Percentiles rank a stretch among this genome's conserved stretches.
phyloP scores from a whole-genome alignment of 768 basidiomycete species.

The Rhizopogon roseolus region DNA sequence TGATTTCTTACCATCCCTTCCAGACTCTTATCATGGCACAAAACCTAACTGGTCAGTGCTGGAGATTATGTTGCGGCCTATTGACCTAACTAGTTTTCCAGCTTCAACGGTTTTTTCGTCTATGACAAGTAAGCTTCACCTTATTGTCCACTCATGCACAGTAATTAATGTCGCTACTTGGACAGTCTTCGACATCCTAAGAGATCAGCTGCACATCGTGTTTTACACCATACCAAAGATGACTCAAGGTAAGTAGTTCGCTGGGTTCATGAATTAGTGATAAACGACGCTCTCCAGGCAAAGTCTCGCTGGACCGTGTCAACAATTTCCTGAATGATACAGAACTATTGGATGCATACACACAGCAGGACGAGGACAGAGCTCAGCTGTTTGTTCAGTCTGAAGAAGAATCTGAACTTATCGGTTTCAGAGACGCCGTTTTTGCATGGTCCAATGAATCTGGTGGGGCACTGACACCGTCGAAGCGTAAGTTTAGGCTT shows the following conservation, averaged over 20 bases:
- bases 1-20: not conserved
- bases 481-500: conserved; percentile 42
- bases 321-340: conserved; percentile 37
- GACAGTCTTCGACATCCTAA: conserved; percentile 57
- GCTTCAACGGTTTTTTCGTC: conserved; percentile 36
- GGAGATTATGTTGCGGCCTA: not conserved
- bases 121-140: conserved; percentile 21
- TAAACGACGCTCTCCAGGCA: conserved; percentile 30
- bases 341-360: conserved; percentile 9
- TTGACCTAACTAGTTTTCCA: conserved; percentile 8
- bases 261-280: conserved; percentile 1
- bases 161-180: not conserved
- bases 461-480: conserved; percentile 10
- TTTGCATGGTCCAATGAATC: conserved; percentile 45
- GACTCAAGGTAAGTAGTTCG: conserved; percentile 5
- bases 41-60: conserved; percentile 6
- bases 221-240: conserved; percentile 30
- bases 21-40: conserved; percentile 12
- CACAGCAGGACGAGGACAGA: not conserved
- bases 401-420: conserved; percentile 21
- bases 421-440: conserved; percentile 49
- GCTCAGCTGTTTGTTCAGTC: conserved; percentile 3
- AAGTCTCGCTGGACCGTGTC: conserved; percentile 62
- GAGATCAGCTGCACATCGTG: conserved; percentile 39
- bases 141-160: not conserved